Conservation (phyloP, 2,329 filamentous ascomycete genomes). For the Diaporthe nobilis region DNA sequence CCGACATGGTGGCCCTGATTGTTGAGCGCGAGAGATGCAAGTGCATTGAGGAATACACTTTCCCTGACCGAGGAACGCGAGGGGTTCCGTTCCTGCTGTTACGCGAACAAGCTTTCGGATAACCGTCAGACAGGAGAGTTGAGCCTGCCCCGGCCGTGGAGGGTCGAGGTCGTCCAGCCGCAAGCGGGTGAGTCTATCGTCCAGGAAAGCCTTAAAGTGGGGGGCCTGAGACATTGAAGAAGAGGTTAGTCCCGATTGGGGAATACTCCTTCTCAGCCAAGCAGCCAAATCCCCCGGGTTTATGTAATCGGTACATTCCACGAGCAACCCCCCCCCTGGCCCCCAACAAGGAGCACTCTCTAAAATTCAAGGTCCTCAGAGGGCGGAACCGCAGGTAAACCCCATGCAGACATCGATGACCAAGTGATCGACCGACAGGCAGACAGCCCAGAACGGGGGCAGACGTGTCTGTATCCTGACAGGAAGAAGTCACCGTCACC, state of each 20-base stretch:
- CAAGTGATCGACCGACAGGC: background rate
- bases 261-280: background rate
- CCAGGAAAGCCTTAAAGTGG: background rate
- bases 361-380: background rate
- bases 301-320: background rate
- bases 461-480: background rate
- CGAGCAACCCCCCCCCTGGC: background rate
- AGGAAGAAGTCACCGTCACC: background rate
- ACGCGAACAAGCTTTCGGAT: background rate
- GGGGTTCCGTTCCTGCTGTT: background rate
- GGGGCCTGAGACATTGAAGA: background rate
- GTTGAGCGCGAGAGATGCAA: background rate
- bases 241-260: background rate
- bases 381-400: background rate
- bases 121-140: background rate
- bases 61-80: background rate
- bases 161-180: background rate
- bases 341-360: background rate
- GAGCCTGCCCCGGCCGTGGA: constrained; percentile 2
- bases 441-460: background rate
- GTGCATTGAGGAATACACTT: background rate
- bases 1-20: constrained; percentile 21
- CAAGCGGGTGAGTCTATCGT: background rate
- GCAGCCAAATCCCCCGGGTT: background rate
- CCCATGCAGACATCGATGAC: background rate